Percentiles rank a stretch among this genome's conserved stretches.
Evolutionary conservation across 2,329 filamentous ascomycete genomes (phyloP).

Genomic region (Chaetomium strumarium): DNA sequence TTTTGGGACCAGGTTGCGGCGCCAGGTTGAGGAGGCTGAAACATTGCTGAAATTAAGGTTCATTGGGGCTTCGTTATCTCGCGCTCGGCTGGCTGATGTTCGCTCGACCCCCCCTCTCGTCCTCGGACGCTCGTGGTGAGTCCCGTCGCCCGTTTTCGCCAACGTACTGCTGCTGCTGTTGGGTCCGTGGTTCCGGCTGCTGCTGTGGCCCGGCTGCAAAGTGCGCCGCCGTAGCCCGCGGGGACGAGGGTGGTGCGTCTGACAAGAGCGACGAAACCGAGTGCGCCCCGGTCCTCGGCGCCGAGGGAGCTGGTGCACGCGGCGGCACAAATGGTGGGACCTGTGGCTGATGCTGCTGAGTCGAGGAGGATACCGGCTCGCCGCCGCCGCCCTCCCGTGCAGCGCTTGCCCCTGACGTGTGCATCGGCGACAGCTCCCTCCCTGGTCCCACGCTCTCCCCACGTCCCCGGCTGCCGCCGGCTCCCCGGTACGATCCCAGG

Average conservation of each 20-base stretch:
- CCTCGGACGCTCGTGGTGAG: constrained; percentile 32
- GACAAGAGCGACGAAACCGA: constrained; percentile 21
- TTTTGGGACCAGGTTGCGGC: constrained; percentile 12
- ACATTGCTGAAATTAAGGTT: constrained; percentile 29
- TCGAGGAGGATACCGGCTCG: constrained; percentile 25
- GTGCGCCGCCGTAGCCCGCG: constrained; percentile 4
- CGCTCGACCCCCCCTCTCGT: constrained; percentile 29
- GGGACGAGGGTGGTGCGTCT: constrained; percentile 15
- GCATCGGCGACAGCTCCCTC: constrained; percentile 34
- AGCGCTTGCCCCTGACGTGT: constrained; percentile 28
- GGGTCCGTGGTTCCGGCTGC: constrained; percentile 3
- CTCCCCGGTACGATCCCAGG: constrained; percentile 46
- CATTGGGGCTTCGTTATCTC: constrained; percentile 28
- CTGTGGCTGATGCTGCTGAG: constrained; percentile 27
- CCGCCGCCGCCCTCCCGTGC: constrained; percentile 33
- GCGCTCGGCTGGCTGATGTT: constrained; percentile 29
- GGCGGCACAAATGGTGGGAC: constrained; percentile 5
- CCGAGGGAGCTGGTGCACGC: constrained; percentile 8
- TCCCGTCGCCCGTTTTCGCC: constrained; percentile 29
- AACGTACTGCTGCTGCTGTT: constrained; percentile 16
- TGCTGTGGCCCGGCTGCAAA: constrained; percentile 7
- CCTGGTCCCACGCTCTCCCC: constrained; percentile 30
- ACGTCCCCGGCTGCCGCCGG: constrained; percentile 33
- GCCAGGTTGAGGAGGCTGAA: constrained; percentile 27
- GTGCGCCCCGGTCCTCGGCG: constrained; percentile 16